Conservation (phyloP, 305 asterid genomes). For the Fraxinus platypoda region DNA sequence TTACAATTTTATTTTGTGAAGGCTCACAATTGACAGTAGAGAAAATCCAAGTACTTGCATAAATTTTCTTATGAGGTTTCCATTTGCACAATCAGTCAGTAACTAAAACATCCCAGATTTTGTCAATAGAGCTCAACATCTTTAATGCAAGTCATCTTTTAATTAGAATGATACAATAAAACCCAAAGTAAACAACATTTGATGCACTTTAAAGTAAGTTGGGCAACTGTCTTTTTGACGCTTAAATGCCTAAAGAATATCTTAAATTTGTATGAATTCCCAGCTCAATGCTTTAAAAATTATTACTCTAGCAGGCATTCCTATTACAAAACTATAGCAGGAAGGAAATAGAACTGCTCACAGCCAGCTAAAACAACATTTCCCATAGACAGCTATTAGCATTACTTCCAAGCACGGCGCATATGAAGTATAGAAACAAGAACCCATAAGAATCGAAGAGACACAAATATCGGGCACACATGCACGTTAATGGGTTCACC, state of each 20-base stretch:
- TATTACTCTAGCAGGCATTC: not conserved
- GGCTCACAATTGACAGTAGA: conserved; percentile 8
- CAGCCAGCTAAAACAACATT: conserved; percentile 1
- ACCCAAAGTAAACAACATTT: not conserved
- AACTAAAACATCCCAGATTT: not conserved
- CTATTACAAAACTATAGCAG: conserved; percentile 10
- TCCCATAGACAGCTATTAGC: conserved; percentile 2
- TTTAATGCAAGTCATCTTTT: conserved; percentile 8
- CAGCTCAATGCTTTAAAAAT: conserved; percentile 15
- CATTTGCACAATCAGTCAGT: conserved; percentile 5
- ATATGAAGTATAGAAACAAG: not conserved
- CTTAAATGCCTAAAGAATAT: not conserved
- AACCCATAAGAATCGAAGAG: conserved; percentile 16
- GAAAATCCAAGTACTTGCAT: conserved; percentile 8
- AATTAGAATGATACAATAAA: not conserved
- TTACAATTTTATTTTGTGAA: conserved; percentile 2
- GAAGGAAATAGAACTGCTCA: not conserved
- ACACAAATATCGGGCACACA: conserved; percentile 13
- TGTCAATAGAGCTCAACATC: conserved; percentile 10
- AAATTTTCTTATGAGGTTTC: not conserved
- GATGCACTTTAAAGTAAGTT: conserved; percentile 1
- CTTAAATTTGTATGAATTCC: not conserved
- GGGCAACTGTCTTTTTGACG: conserved; percentile 3
- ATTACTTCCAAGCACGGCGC: not conserved
- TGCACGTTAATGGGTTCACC: conserved; percentile 1